These are phyloP conservation scores for Suhomyces atakaporum DNA, from an alignment of 1,139 yeast genomes.

Conservation along the genomic window DNA sequence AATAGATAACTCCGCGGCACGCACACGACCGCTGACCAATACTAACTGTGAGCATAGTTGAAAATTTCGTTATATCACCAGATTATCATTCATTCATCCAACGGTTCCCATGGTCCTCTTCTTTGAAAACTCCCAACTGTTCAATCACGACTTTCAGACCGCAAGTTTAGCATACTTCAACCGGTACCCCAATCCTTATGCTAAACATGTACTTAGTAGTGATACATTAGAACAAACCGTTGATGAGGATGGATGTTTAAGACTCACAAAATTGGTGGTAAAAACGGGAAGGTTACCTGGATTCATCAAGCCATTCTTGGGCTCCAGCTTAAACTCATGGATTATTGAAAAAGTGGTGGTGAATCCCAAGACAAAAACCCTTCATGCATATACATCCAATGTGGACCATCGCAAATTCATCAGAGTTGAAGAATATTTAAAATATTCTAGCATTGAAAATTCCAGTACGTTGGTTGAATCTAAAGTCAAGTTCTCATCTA, in stretches of 20 bases:
- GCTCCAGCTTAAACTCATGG: constrained; percentile 75
- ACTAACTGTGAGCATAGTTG: too few relatives aligned
- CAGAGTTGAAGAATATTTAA: constrained; percentile 75
- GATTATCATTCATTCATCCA: not conserved
- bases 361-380: constrained; percentile 57
- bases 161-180: constrained; percentile 80
- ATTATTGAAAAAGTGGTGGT: constrained; percentile 79
- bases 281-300: constrained; percentile 82
- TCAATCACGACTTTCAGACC: constrained; percentile 66
- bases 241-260: constrained; percentile 64
- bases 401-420: constrained; percentile 82
- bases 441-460: constrained; percentile 39
- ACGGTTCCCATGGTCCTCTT: constrained; percentile 60
- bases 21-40: constrained; percentile 11
- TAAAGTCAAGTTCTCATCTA: constrained; percentile 71
- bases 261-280: constrained; percentile 72
- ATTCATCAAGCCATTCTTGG: constrained; percentile 78
- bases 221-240: constrained; percentile 70
- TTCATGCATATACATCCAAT: constrained; percentile 78
- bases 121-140: constrained; percentile 57
- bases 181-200: constrained; percentile 87
- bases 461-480: constrained; percentile 16
- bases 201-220: constrained; percentile 82
- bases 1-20: not conserved
- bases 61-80: constrained; percentile 8